phyloP scores from a whole-genome alignment of 164 flowering plant species.

The Liquidambar formosana region DNA sequence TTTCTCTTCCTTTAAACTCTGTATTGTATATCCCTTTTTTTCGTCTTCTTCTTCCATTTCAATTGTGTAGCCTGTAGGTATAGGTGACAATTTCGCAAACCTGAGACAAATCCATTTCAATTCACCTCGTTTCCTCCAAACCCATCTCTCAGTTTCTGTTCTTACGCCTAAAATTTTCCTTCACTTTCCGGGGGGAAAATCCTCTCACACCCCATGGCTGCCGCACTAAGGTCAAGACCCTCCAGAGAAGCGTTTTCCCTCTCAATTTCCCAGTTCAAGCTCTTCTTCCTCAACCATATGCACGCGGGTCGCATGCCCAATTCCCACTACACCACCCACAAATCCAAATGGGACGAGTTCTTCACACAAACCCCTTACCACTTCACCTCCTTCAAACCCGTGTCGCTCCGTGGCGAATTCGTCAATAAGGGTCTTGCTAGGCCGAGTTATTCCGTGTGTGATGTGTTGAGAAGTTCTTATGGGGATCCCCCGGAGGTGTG shows the following conservation, averaged over 20 bases:
- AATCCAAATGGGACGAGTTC: constrained; percentile 38
- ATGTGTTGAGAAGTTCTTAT: constrained; percentile 29
- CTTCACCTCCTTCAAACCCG: constrained; percentile 53
- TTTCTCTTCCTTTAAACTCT: background rate
- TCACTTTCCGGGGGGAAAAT: constrained; percentile 8
- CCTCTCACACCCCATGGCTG: constrained; percentile 45
- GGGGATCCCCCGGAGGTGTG: constrained; percentile 91
- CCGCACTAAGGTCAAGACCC: constrained; percentile 60
- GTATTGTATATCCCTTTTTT: background rate
- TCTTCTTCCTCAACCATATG: constrained; percentile 46
- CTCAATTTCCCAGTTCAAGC: constrained; percentile 45
- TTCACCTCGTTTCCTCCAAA: background rate
- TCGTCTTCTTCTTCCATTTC: background rate
- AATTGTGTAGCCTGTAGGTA: too few relatives aligned
- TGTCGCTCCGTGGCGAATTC: constrained; percentile 50
- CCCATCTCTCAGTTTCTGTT: background rate
- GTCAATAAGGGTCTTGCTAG: constrained; percentile 31
- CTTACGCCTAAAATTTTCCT: constrained; percentile 3
- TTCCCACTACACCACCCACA: constrained; percentile 27
- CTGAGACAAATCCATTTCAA: constrained; percentile 2
- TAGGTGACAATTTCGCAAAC: background rate
- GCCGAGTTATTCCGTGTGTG: constrained; percentile 4
- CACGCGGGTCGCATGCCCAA: constrained; percentile 45
- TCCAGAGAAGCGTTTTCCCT: constrained; percentile 40
- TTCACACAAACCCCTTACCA: constrained; percentile 35